Percentiles rank a stretch among this genome's conserved stretches.
These are phyloP conservation scores for Trichaptum fuscoviolaceum DNA, from an alignment of 768 basidiomycete genomes.

Conservation along the genomic window DNA sequence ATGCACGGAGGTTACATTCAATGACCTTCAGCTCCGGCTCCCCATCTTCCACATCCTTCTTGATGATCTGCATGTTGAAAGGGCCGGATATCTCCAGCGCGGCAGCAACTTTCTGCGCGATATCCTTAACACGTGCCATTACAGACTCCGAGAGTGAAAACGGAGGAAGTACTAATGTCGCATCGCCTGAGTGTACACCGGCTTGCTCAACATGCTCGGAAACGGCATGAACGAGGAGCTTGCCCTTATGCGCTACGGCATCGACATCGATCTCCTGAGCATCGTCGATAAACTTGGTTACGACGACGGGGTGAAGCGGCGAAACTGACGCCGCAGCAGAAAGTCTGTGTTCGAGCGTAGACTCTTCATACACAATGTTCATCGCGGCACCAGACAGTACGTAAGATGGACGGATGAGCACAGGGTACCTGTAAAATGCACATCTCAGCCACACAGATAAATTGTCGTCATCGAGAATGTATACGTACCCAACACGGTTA, in stretches of 20 bases:
- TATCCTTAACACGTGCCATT: conserved; percentile 83
- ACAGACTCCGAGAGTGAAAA: conserved; percentile 73
- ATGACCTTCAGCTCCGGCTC: conserved; percentile 88
- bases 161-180: conserved; percentile 94
- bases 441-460: conserved; percentile 1
- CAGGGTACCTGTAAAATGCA: conserved; percentile 66
- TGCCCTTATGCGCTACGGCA: conserved; percentile 90
- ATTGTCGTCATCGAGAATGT: background rate
- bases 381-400: conserved; percentile 98
- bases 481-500: conserved; percentile 55
- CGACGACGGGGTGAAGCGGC: conserved; percentile 94
- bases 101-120: conserved; percentile 89
- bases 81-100: conserved; percentile 98
- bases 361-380: conserved; percentile 96
- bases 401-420: conserved; percentile 97
- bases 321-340: conserved; percentile 97
- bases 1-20: conserved; percentile 97
- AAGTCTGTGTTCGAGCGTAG: conserved; percentile 84
- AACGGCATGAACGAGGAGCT: conserved; percentile 89
- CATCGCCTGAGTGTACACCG: conserved; percentile 98
- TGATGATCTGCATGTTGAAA: conserved; percentile 99
- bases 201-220: conserved; percentile 99
- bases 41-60: conserved; percentile 51
- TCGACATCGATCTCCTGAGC: conserved; percentile 99
- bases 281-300: conserved; percentile 97